Conservation (phyloP, 2,329 filamentous ascomycete genomes). For the Cadophora gregata region DNA sequence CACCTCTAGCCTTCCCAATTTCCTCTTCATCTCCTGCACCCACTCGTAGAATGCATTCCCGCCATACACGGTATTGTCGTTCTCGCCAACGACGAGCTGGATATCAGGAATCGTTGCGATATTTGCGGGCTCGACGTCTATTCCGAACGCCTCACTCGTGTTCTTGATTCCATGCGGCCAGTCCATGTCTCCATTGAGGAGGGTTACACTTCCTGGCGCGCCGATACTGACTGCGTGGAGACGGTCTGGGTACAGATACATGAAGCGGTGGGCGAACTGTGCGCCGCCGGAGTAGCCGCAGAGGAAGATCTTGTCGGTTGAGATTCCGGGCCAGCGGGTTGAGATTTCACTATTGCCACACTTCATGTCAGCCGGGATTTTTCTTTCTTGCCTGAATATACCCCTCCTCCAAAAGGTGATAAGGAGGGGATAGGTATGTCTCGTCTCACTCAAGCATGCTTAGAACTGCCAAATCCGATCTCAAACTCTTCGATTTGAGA, state of each 20-base stretch:
- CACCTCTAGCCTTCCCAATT: too few relatives aligned
- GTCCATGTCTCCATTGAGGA: background rate
- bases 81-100: background rate
- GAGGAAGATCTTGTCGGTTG: conserved; percentile 40
- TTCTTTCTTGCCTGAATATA: too few relatives aligned
- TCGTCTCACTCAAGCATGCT: background rate
- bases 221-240: conserved; percentile 42
- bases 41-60: background rate
- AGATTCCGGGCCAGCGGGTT: conserved; percentile 41
- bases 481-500: background rate
- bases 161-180: background rate
- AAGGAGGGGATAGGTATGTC: too few relatives aligned
- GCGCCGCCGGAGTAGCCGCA: conserved; percentile 45
- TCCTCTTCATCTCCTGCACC: background rate
- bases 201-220: conserved; percentile 39
- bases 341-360: conserved; percentile 36
- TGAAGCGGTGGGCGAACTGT: conserved; percentile 44
- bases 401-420: too few relatives aligned
- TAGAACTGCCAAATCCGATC: background rate
- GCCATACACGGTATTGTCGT: background rate
- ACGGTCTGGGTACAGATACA: conserved; percentile 45
- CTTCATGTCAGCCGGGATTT: too few relatives aligned
- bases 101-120: background rate
- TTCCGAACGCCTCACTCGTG: background rate
- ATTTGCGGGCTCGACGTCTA: background rate